These are phyloP conservation scores for Dillenia suffruticosa DNA, from an alignment of 164 flowering plant species.

Conservation along the genomic window DNA sequence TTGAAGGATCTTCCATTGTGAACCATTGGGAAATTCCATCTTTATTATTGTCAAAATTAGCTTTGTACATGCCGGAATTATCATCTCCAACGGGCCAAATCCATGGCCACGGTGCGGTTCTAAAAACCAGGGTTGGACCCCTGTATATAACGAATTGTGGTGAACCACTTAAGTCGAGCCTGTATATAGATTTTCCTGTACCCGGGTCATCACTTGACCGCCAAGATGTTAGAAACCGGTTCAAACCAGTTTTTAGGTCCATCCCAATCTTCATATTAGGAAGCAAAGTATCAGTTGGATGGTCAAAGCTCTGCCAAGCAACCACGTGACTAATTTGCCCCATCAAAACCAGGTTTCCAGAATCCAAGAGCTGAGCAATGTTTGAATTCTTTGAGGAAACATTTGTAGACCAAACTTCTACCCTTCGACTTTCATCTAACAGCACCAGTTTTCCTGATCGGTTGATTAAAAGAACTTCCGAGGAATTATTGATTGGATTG, in stretches of 20 bases:
- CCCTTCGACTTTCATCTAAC: not conserved
- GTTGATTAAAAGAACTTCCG: conserved; percentile 20
- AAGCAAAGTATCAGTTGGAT: conserved; percentile 31
- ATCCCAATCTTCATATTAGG: conserved; percentile 34
- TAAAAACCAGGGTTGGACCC: conserved; percentile 11
- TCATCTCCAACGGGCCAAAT: not conserved
- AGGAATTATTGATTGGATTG: conserved; percentile 23
- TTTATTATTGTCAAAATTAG: conserved; percentile 1
- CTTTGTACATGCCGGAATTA: not conserved
- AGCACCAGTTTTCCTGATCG: conserved; percentile 20
- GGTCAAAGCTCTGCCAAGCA: conserved; percentile 52
- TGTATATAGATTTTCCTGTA: conserved; percentile 23
- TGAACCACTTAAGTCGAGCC: conserved; percentile 17
- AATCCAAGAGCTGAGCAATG: conserved; percentile 24
- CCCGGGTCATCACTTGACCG: conserved; percentile 32
- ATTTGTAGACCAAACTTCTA: conserved; percentile 36
- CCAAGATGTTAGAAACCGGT: conserved; percentile 41
- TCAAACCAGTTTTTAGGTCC: conserved; percentile 23
- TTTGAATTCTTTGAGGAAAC: conserved; percentile 3
- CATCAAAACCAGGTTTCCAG: conserved; percentile 36
- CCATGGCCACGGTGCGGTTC: conserved; percentile 41
- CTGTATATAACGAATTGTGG: conserved; percentile 28
- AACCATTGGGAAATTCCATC: conserved; percentile 7
- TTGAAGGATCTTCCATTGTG: conserved; percentile 1
- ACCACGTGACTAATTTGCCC: not conserved